Conservation (phyloP, 1,139 yeast species). For the Lodderomyces metapsilosis region DNA sequence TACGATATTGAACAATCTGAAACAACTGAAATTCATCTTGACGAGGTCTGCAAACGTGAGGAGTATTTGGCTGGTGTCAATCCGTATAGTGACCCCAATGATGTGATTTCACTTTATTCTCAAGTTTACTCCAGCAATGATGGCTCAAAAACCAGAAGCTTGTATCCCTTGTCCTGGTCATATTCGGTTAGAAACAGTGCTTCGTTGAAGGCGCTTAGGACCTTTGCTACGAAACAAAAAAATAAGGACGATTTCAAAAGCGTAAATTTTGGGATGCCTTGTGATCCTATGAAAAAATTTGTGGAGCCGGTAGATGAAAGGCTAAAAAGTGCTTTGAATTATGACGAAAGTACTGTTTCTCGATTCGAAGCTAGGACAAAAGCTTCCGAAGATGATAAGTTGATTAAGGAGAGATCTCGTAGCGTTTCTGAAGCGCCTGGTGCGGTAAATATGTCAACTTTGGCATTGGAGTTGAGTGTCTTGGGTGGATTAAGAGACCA, state of each 20-base stretch:
- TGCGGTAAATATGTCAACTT: constrained; percentile 17
- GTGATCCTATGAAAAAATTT: constrained; percentile 12
- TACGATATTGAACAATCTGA: constrained; percentile 4
- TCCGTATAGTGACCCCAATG: constrained; percentile 23
- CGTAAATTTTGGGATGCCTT: constrained; percentile 6
- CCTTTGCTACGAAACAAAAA: constrained; percentile 18
- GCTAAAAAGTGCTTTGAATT: constrained; percentile 12
- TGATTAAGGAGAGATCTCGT: constrained; percentile 12
- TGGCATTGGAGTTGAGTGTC: constrained; percentile 24
- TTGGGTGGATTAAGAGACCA: constrained; percentile 25
- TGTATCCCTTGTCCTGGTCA: constrained; percentile 50
- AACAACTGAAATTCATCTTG: constrained; percentile 8
- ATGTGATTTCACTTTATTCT: constrained; percentile 37
- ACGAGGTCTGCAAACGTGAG: constrained; percentile 10
- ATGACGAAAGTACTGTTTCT: constrained; percentile 12
- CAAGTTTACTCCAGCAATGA: constrained; percentile 20
- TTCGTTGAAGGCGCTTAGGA: constrained; percentile 35
- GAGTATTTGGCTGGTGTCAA: constrained; percentile 18
- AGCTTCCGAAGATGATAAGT: constrained; percentile 34
- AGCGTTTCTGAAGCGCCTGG: background rate
- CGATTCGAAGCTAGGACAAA: constrained; percentile 29
- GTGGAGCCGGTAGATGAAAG: constrained; percentile 14
- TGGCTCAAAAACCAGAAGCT: constrained; percentile 34
- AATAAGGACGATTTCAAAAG: constrained; percentile 3
- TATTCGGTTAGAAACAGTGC: constrained; percentile 47